Base-by-base conservation (phyloP, 179 eudicot species). In the Beta lomatogona region DNA sequence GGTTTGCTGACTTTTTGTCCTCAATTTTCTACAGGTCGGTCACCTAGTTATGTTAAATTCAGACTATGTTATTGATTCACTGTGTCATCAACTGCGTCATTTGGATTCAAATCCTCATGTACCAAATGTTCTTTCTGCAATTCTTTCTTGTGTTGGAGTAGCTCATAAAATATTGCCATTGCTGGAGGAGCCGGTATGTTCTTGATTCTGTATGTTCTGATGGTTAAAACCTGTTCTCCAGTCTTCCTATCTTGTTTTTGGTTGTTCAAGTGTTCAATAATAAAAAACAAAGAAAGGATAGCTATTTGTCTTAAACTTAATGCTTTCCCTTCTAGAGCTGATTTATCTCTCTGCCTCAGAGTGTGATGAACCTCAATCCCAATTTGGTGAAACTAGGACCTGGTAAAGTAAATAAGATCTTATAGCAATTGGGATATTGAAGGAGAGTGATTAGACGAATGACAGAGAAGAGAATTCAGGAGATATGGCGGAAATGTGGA, bases 141-240 rank as follows among this genome's bases (percentile, higher is more conserved):
- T 96, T 93, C 96, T 96, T 80, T 96, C 99, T 70, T 94, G 85
- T 81, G 88, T 96, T 77, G 98, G 99, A 80, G 90, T 92, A 48
- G 97, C 94, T 48, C 85, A 96, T 81, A 89, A 90, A 73, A 91
- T 96, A 89, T 90, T 96, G 92, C 94, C 99, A 10, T 88, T 94
- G 70, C 84, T 96, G 85, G 99, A 96, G 90, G 99, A 96, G 86
- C 98, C 99, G 90, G 99, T 96, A 85, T 45, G 79, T 48, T 84
- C 22, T 3, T 21, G 44, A 36, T 77, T 46, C 19, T 22, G 48
- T 70, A 36, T 77, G 19, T 50, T 76, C 63, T 77, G 53, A 58
- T 71, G 31, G 66, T 52, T 63, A 60, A 52, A 79, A 53, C 45
- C 4, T 54, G 5, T 9, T 31, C 18, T 75, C n/a, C 41, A 14